Conservation (phyloP, 2,329 filamentous ascomycete species). For the Sordariomycetes sp. region DNA sequence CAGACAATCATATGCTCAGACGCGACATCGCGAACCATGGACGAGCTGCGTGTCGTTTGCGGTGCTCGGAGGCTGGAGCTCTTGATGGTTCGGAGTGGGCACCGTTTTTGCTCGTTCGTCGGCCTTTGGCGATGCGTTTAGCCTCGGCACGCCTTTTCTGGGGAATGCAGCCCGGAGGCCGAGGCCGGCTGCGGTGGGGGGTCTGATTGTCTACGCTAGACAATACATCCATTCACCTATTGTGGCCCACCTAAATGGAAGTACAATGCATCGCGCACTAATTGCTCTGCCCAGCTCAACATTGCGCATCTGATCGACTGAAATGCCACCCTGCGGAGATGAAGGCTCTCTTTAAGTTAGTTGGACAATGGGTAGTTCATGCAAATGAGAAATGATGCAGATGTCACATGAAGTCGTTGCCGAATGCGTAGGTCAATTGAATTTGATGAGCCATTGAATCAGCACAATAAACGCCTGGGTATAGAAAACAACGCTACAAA, state of each 20-base stretch:
- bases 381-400: too few relatives aligned
- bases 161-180: slow-evolving; percentile 6
- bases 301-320: slow-evolving; percentile 4
- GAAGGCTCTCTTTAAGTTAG: slow-evolving; percentile 1
- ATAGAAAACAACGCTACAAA: neutral
- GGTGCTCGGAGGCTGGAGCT: slow-evolving; percentile 2
- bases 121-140: slow-evolving; percentile 8
- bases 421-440: too few relatives aligned
- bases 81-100: neutral
- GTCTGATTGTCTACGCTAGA: too few relatives aligned
- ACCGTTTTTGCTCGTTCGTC: slow-evolving; percentile 5
- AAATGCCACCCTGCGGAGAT: neutral
- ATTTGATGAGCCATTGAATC: too few relatives aligned
- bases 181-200: slow-evolving; percentile 9
- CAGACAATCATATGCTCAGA: slow-evolving; percentile 1
- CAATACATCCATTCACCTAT: too few relatives aligned
- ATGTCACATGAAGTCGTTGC: too few relatives aligned
- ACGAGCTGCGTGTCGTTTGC: neutral
- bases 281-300: too few relatives aligned
- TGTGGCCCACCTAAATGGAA: too few relatives aligned
- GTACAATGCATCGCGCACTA: neutral
- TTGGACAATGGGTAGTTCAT: neutral
- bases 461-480: neutral
- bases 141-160: slow-evolving; percentile 10
- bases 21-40: neutral